These are phyloP conservation scores for Silene conica DNA, from an alignment of 148 eudicot species.

Conservation along the genomic window DNA sequence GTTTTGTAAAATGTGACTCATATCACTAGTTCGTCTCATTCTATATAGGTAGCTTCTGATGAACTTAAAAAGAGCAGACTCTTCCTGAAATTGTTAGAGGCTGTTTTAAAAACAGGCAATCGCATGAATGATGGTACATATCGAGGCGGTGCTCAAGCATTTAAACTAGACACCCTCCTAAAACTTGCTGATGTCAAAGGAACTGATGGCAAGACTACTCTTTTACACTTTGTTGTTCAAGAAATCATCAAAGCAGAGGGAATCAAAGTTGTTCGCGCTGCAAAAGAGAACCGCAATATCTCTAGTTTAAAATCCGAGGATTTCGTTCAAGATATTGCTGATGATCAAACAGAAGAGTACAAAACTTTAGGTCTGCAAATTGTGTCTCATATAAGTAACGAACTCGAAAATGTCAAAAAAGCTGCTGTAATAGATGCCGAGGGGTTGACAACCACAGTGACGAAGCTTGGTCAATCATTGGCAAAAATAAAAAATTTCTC, in stretches of 20 bases:
- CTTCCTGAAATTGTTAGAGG: conserved; percentile 83
- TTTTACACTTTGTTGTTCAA: conserved; percentile 79
- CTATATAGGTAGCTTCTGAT: conserved; percentile 65
- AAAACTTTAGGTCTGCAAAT: conserved; percentile 55
- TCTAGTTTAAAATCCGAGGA: conserved; percentile 44
- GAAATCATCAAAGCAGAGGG: conserved; percentile 84
- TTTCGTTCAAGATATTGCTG: conserved; percentile 35
- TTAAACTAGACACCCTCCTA: conserved; percentile 79
- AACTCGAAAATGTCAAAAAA: conserved; percentile 55
- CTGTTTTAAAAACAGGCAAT: conserved; percentile 88
- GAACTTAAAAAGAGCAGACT: conserved; percentile 67
- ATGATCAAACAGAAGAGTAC: conserved; percentile 37
- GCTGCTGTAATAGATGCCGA: conserved; percentile 70
- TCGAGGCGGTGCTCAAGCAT: conserved; percentile 91
- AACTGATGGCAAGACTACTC: conserved; percentile 78
- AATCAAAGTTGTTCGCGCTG: conserved; percentile 46
- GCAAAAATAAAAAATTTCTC: conserved; percentile 46
- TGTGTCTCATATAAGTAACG: conserved; percentile 59
- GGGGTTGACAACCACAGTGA: conserved; percentile 35
- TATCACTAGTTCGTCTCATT: too few species aligned
- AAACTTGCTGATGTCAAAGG: conserved; percentile 91
- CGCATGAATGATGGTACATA: conserved; percentile 94
- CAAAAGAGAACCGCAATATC: conserved; percentile 37
- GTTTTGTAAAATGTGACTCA: too few species aligned
- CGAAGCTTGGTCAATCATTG: conserved; percentile 50